These are phyloP conservation scores for Wickerhamomyces sp. DNA, from an alignment of 1,139 yeast species.

Conservation along the genomic window DNA sequence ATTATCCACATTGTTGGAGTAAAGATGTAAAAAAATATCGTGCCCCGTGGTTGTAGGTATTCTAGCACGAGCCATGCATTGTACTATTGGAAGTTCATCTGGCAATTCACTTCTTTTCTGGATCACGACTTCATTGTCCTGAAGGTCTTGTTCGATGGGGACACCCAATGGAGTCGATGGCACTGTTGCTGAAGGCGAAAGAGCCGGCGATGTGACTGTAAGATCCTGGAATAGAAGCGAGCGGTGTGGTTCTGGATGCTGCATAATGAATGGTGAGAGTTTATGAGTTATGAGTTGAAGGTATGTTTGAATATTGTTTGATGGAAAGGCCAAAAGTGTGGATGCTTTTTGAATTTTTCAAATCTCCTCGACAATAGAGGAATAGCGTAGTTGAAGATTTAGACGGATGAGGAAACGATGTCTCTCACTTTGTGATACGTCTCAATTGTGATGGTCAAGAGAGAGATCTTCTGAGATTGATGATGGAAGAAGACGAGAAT, in stretches of 20 bases:
- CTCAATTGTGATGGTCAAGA: no score
- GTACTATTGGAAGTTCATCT: constrained; percentile 57
- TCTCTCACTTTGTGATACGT: no score
- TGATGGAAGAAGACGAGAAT: no score
- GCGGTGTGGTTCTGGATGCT: constrained; percentile 2
- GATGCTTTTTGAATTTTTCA: no score
- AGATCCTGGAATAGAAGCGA: constrained; percentile 6
- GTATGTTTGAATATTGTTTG: no score
- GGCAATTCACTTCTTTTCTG: constrained; percentile 30
- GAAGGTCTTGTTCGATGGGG: constrained; percentile 18
- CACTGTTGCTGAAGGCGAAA: constrained; percentile 6
- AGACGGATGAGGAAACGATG: no score
- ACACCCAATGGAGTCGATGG: constrained; percentile 24
- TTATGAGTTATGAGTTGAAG: no score
- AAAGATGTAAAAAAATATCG: constrained; percentile 86
- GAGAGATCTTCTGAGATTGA: no score
- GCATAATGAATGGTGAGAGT: no score
- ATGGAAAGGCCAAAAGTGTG: no score
- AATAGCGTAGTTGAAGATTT: no score
- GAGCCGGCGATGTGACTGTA: constrained; percentile 7
- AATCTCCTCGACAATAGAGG: no score
- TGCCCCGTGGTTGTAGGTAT: constrained; percentile 93
- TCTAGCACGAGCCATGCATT: constrained; percentile 87
- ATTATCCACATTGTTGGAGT: constrained; percentile 76
- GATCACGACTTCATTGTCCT: constrained; percentile 9